Evolutionary conservation across 2,329 filamentous ascomycete species (phyloP), one percentile per base, ranked within the genome.

Genomic region (Fusarium austroafricanum): DNA sequence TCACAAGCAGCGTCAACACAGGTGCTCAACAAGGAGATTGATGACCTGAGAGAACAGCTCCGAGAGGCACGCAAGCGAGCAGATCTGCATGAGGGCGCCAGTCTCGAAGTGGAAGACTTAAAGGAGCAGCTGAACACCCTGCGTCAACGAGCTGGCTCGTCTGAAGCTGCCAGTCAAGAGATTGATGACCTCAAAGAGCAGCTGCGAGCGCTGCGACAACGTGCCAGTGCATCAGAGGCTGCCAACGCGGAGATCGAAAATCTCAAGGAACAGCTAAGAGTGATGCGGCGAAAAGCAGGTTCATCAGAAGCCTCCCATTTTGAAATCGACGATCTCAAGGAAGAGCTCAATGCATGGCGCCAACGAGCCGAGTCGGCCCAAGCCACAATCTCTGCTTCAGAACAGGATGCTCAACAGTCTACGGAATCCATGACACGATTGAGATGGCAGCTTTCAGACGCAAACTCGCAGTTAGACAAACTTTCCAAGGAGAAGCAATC

Each of bases 401-500:
- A 78, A 37, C 77, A 79, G 49, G 75, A 72, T 9, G 75, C 75
- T 21, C 76, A 78, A 55, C 75, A 77, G 20, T 76, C 77, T 20
- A 70, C 73, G n/a, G 79, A 83, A 44, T 82, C 80, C 21, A 78
- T 87, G 46, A 81, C 84, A 29, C 84, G 86, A 39, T 78, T 89
- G 40, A 86, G 84, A 69, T 83, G 83, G 63, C 85, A 88, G 56
- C 80, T 90, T 15, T 81, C 83, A n/a, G 87, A 90, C 45, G 81
- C 86, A 21, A 88, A 86, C 37, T 78, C 79, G 26, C 88, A 89
- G 62, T 75, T 91, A 23, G 81, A 86, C 52, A 84, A 83, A 73
- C 79, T 86, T 20, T 79, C 83, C 46, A 83, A 83, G 63, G 90
- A 93, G 54, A 90, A 88, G 76, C 86, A 89, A 67, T 78, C 78